Percentiles rank a stretch among this genome's conserved stretches.
These are phyloP conservation scores for Aurantiochytrium sp. DNA, from an alignment of 108 stramenopile species.

Conservation along the genomic window DNA sequence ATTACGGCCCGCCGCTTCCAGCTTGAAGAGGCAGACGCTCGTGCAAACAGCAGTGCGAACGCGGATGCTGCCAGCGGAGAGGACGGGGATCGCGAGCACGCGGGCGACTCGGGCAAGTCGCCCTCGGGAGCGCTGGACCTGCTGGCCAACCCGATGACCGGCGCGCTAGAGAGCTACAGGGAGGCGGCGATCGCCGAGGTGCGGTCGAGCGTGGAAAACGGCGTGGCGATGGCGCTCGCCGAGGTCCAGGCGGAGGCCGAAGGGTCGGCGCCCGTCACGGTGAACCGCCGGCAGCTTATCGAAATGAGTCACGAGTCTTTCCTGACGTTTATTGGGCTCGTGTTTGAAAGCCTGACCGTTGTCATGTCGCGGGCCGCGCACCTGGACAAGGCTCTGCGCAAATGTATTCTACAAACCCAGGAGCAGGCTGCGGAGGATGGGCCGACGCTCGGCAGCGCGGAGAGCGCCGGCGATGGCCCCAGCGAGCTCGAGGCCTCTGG, in stretches of 20 bases:
- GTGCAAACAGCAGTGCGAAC: no score
- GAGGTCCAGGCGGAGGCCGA: neutral
- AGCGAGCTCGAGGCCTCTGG: neutral
- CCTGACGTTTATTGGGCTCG: neutral
- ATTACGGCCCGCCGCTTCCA: neutral
- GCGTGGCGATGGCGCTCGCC: neutral
- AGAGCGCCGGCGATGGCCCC: no score
- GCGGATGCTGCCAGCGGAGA: no score
- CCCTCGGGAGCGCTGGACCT: neutral
- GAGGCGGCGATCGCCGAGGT: neutral
- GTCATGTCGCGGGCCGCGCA: slow-evolving; percentile 9
- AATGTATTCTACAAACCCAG: neutral
- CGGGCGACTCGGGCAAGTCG: no score
- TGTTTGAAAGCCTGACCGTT: neutral
- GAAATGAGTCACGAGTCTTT: neutral
- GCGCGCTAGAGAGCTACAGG: neutral
- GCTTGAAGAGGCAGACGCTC: neutral
- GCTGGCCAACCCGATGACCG: neutral
- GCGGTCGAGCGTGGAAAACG: neutral
- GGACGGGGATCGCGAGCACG: no score
- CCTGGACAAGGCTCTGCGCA: neutral
- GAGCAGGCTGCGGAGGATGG: neutral
- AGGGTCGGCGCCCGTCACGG: neutral
- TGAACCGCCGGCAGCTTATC: neutral
- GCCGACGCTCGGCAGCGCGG: no score